Conservation (phyloP, 352 stramenopile genomes). For the Phytophthora foliorum region DNA sequence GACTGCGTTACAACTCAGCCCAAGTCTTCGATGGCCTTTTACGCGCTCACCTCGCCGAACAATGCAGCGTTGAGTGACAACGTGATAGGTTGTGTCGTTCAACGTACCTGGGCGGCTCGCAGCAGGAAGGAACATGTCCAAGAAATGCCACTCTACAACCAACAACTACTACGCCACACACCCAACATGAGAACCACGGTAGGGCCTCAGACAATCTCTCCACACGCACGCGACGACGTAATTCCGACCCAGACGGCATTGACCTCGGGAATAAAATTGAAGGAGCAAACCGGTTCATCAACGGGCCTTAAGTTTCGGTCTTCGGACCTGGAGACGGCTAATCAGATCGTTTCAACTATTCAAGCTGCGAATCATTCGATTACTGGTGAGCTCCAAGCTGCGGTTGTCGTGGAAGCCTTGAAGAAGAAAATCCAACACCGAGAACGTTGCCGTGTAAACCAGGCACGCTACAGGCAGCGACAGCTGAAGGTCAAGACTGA, state of each 20-base stretch:
- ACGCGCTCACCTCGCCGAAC: not conserved
- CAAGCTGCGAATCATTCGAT: not conserved
- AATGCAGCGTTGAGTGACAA: not conserved
- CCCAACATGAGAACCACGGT: too few species aligned
- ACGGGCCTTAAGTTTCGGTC: not conserved
- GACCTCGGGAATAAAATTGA: not conserved
- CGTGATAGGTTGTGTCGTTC: not conserved
- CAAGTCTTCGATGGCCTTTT: too few species aligned
- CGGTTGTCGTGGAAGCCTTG: not conserved
- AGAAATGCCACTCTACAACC: not conserved
- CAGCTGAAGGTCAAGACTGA: constrained; percentile 5
- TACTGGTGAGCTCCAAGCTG: not conserved
- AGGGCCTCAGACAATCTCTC: too few species aligned
- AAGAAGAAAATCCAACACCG: constrained; percentile 26
- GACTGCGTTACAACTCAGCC: too few species aligned
- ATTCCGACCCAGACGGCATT: too few species aligned
- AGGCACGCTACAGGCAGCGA: constrained; percentile 15
- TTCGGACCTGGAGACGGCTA: not conserved
- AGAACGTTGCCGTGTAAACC: constrained; percentile 19
- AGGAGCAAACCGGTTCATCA: not conserved
- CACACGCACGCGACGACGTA: too few species aligned
- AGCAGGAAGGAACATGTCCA: not conserved
- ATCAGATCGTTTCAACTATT: not conserved
- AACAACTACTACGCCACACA: not conserved
- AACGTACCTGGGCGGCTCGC: not conserved